Base-by-base conservation (phyloP, 176 grass and related monocot genomes). In the Melocanna baccifera region DNA sequence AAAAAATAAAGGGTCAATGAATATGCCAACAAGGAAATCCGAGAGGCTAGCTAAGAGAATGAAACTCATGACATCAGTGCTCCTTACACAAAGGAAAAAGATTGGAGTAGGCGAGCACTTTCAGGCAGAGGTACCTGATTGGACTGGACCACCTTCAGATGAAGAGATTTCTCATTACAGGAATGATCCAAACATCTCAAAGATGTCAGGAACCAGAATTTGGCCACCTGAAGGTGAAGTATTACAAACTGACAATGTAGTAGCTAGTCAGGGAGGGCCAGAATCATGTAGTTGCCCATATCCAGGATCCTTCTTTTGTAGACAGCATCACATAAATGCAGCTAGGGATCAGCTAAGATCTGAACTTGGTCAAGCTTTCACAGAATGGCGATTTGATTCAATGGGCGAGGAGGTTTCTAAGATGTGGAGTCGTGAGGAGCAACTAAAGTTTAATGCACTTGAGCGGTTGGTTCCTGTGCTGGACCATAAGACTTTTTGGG, bases 291-390 rank as follows among this genome's bases (percentile, higher is more conserved):
- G 59, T 28, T 99, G 97, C 51, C 22, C 64, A 47, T 89, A 52
- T 83, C 88, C 78, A 82, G 88, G 91, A 96, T 84, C 90, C 40
- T 83, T 88, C 53, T 87, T 81, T 68, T 99, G 97, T 69, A 81
- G 91, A 61, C 81, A 86, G 63, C 63, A 67, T 84, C 97, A 99
- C 86, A 88, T 86, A 76, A 75, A 69, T 73, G 64, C 64, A 36
- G 86, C 93, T 57, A 93, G 90, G 77, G 79, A 85, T 81, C 75
- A 76, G 26, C 86, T 99, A 39, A 90, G 81, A 71, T 94, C 63
- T 84, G 97, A 99, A 80, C 75, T 99, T 78, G 93, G 97, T 68
- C 91, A 70, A 81, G 86, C 88, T 82, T 99, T 99, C 84, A 78
- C 13, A 40, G 69, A 75, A 58, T 95, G 91, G 89, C 88, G 81